phyloP scores from a whole-genome alignment of 2,329 filamentous ascomycete species.

The Claviceps fusiformis region DNA sequence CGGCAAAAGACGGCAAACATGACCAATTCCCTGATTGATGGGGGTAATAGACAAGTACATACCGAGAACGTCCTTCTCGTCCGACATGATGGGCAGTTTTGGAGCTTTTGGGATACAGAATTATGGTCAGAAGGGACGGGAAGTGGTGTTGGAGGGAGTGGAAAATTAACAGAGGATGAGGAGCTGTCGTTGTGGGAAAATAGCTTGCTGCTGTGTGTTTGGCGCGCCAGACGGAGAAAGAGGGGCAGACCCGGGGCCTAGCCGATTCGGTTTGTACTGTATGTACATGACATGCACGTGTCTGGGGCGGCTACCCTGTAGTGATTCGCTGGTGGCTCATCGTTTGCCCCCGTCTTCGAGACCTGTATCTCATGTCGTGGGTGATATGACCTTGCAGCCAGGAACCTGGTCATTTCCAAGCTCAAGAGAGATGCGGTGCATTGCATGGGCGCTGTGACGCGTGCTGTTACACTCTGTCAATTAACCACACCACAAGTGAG shows the following conservation, averaged over 20 bases:
- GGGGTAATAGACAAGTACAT: conserved; percentile 12
- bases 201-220: background rate
- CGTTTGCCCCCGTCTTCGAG: too few species aligned
- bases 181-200: conserved; percentile 4
- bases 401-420: too few species aligned
- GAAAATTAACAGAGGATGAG: conserved; percentile 3
- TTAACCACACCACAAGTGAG: too few species aligned
- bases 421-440: too few species aligned
- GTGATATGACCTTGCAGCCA: too few species aligned
- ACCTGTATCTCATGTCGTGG: too few species aligned
- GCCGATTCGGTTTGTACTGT: background rate
- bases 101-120: background rate
- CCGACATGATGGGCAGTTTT: conserved; percentile 26
- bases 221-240: background rate
- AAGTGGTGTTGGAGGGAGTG: background rate
- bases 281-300: background rate
- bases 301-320: background rate
- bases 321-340: too few species aligned
- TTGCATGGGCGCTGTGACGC: too few species aligned
- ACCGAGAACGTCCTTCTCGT: conserved; percentile 32
- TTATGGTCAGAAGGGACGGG: background rate
- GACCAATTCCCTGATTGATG: background rate
- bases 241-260: background rate
- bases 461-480: too few species aligned
- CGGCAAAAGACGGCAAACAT: background rate